phyloP scores from a whole-genome alignment of 108 stramenopile species.

The Licmophora abbreviata region DNA sequence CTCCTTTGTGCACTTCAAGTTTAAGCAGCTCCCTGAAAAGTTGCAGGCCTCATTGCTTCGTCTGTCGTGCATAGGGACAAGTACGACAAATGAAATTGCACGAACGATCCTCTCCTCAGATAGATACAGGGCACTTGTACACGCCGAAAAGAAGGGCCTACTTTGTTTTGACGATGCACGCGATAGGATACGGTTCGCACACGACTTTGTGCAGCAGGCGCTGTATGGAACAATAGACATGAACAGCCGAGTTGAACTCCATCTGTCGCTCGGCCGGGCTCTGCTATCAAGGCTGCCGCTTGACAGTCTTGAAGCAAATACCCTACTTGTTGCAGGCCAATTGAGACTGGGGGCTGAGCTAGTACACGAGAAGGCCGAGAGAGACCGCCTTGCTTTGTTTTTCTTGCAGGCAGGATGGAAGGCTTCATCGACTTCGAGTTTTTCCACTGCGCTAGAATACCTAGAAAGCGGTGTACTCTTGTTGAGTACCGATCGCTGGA shows the following conservation, averaged over 20 bases:
- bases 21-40: too few species aligned
- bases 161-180: too few species aligned
- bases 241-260: constrained; percentile 24
- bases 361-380: constrained; percentile 8
- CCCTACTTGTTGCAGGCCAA: constrained; percentile 19
- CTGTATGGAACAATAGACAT: constrained; percentile 32
- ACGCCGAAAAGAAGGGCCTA: too few species aligned
- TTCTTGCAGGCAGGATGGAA: constrained; percentile 13
- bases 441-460: constrained; percentile 9
- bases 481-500: constrained; percentile 15
- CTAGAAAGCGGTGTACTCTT: constrained; percentile 9
- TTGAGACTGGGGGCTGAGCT: constrained; percentile 22
- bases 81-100: too few species aligned
- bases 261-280: constrained; percentile 29
- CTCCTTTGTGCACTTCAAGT: too few species aligned
- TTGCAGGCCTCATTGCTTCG: too few species aligned
- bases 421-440: constrained; percentile 12
- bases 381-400: constrained; percentile 6
- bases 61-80: too few species aligned
- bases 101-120: too few species aligned
- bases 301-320: background rate
- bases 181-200: too few species aligned
- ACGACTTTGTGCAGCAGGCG: constrained; percentile 47
- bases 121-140: too few species aligned
- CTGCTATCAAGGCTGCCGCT: constrained; percentile 1